Conservation (phyloP, 2,329 filamentous ascomycete genomes). For the Colletotrichum orbiculare region DNA sequence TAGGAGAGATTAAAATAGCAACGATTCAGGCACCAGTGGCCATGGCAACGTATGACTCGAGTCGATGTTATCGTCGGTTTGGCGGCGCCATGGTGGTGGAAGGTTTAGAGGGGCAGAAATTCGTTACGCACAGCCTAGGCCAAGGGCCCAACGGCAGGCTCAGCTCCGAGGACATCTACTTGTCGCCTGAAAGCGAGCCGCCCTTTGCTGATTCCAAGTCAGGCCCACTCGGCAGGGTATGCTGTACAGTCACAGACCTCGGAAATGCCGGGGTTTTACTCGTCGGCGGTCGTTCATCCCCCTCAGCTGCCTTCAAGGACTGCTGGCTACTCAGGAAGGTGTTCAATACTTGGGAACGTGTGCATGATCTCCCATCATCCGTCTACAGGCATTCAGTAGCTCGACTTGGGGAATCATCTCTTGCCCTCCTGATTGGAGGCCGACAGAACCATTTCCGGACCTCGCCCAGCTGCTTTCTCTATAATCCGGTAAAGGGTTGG, state of each 20-base stretch:
- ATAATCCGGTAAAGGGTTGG: slow-evolving; percentile 60
- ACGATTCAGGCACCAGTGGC: slow-evolving; percentile 37
- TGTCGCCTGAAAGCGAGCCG: slow-evolving; percentile 21
- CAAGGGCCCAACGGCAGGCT: slow-evolving; percentile 57
- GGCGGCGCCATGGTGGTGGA: slow-evolving; percentile 62
- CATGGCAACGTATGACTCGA: slow-evolving; percentile 51
- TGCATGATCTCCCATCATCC: slow-evolving; percentile 73
- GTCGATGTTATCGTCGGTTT: slow-evolving; percentile 67
- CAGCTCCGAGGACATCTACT: slow-evolving; percentile 64
- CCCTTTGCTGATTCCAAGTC: slow-evolving; percentile 37
- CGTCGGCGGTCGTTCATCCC: slow-evolving; percentile 82
- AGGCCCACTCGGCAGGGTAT: slow-evolving; percentile 68
- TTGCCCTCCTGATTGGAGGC: slow-evolving; percentile 71
- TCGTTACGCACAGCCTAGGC: slow-evolving; percentile 58
- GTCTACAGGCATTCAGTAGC: slow-evolving; percentile 81
- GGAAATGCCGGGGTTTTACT: slow-evolving; percentile 70
- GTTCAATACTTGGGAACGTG: slow-evolving; percentile 67
- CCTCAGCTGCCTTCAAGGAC: slow-evolving; percentile 74
- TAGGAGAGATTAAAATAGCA: slow-evolving; percentile 1
- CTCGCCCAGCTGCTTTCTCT: slow-evolving; percentile 66
- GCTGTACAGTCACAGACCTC: slow-evolving; percentile 79
- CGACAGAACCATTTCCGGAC: slow-evolving; percentile 61
- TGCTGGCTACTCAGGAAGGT: slow-evolving; percentile 78
- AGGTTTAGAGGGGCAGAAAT: slow-evolving; percentile 53
- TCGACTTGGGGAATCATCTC: slow-evolving; percentile 58